Evolutionary conservation across 164 flowering plant genomes (phyloP).

Genomic region (Aristolochia contorta): DNA sequence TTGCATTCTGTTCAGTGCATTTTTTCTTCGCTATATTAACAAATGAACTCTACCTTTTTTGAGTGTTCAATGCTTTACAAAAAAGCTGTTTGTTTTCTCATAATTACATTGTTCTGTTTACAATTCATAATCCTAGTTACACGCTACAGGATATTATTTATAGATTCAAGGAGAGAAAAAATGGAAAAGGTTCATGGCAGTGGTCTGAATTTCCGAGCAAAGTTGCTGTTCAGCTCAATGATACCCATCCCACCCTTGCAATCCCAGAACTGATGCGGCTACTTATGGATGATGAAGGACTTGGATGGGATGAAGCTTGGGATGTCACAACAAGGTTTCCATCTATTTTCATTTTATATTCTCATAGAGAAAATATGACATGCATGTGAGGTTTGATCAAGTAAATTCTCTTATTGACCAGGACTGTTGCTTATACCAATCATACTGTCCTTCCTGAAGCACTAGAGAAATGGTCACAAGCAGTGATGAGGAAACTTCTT

Average conservation of each 20-base stretch:
- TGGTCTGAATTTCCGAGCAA: conserved; percentile 92
- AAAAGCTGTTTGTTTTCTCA: not conserved
- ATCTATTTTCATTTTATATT: not conserved
- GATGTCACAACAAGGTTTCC: conserved; percentile 64
- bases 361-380: not conserved
- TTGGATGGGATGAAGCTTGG: conserved; percentile 99
- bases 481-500: conserved; percentile 92
- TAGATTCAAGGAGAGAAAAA: conserved; percentile 83
- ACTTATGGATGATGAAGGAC: conserved; percentile 88
- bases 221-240: conserved; percentile 94
- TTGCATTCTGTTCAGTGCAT: no score
- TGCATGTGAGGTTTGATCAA: not conserved
- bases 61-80: no score
- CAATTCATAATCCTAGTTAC: conserved; percentile 1
- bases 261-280: conserved; percentile 95
- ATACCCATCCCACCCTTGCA: conserved; percentile 97
- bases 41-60: no score
- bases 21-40: no score
- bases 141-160: conserved; percentile 71
- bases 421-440: conserved; percentile 96
- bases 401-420: conserved; percentile 18
- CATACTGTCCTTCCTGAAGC: conserved; percentile 99
- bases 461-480: conserved; percentile 95
- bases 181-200: conserved; percentile 30
- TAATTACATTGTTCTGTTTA: not conserved